Conservation (phyloP, 2,329 filamentous ascomycete species). For the Verticillium longisporum region DNA sequence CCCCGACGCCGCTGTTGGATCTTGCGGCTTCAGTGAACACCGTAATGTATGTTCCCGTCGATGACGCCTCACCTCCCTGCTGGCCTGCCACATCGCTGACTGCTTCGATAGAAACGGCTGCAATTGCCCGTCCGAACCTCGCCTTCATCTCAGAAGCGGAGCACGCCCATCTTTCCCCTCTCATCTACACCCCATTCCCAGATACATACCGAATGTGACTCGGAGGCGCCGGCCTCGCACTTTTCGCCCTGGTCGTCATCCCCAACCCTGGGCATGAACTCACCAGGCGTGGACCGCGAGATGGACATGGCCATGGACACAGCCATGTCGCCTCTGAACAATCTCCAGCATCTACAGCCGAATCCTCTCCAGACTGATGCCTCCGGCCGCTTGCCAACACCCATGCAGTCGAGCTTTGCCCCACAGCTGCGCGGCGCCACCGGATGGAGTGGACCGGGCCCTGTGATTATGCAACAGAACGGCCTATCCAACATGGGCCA, state of each 20-base stretch:
- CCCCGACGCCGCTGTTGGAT: constrained; percentile 30
- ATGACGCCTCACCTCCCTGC: neutral
- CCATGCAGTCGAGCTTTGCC: constrained; percentile 52
- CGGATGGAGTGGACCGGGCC: constrained; percentile 32
- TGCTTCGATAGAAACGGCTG: constrained; percentile 39
- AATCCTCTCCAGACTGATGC: constrained; percentile 10
- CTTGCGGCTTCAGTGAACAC: constrained; percentile 41
- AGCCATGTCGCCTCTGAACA: constrained; percentile 21
- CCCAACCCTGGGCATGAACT: constrained; percentile 14
- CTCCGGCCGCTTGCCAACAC: constrained; percentile 48
- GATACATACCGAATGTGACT: constrained; percentile 31
- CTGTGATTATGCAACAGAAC: constrained; percentile 22
- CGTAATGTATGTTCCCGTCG: constrained; percentile 34
- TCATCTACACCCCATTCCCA: constrained; percentile 16
- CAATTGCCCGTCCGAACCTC: constrained; percentile 45
- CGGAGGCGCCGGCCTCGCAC: constrained; percentile 24
- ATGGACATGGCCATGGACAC: constrained; percentile 45
- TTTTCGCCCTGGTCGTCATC: constrained; percentile 25
- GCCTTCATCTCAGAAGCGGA: constrained; percentile 26
- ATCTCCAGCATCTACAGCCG: constrained; percentile 15
- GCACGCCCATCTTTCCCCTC: neutral
- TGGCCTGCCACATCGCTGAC: neutral
- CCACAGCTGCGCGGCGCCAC: constrained; percentile 44
- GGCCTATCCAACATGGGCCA: constrained; percentile 30
- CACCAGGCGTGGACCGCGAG: constrained; percentile 28